A percentile compares a stretch with the other conserved stretches of the same genome.
These are phyloP conservation scores for Brassica cretica DNA, from an alignment of 345 rosid species.

Conservation along the genomic window DNA sequence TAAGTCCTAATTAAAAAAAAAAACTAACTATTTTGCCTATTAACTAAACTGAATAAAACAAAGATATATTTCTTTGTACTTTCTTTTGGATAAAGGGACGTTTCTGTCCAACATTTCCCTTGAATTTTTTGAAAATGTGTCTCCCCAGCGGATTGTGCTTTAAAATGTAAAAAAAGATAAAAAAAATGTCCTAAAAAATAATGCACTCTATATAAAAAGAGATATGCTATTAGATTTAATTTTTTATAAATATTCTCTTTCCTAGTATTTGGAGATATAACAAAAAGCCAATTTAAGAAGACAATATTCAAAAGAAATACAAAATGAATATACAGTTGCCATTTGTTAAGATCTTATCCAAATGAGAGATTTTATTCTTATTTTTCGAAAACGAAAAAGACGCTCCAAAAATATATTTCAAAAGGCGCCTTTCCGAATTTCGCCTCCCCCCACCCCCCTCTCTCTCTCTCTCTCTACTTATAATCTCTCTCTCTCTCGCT, in stretches of 20 bases:
- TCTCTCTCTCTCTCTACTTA: not conserved
- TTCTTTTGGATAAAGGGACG: too few relatives aligned
- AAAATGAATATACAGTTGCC: not conserved
- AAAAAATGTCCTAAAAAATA: too few relatives aligned
- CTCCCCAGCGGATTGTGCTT: too few relatives aligned
- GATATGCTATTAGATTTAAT: not conserved
- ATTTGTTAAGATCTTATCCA: slow-evolving; percentile 1
- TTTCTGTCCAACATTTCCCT: too few relatives aligned
- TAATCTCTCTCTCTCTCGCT: not conserved
- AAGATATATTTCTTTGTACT: too few relatives aligned
- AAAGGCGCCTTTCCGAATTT: not conserved
- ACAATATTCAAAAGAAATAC: not conserved
- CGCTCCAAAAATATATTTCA: not conserved
- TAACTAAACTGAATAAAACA: too few relatives aligned
- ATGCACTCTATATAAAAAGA: too few relatives aligned
- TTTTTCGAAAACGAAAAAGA: not conserved
- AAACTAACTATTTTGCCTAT: too few relatives aligned
- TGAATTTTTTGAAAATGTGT: too few relatives aligned
- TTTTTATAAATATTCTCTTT: not conserved
- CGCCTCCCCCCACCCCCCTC: not conserved
- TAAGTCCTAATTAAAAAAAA: too few relatives aligned
- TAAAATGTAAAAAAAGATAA: too few relatives aligned
- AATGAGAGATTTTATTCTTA: not conserved
- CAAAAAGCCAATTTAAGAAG: not conserved
- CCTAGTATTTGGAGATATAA: not conserved